Conservation (phyloP, 495 filamentous ascomycete species). For the Neurospora sp. region DNA sequence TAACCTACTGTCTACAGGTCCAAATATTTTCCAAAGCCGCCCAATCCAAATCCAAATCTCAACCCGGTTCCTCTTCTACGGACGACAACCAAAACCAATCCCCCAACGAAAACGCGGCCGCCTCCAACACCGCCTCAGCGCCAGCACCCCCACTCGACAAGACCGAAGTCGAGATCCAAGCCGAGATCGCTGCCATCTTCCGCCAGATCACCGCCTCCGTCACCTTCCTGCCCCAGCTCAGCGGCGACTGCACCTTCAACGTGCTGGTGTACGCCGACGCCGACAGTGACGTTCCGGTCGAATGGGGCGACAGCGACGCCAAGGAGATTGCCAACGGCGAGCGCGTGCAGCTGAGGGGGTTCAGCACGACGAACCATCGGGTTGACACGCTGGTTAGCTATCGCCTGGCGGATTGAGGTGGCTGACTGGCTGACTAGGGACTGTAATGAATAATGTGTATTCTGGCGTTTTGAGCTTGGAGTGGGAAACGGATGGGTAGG, state of each 20-base stretch:
- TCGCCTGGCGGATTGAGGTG: conserved; percentile 41
- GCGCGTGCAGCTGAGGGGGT: conserved; percentile 89
- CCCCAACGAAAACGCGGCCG: conserved; percentile 7
- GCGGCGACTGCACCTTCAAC: conserved; percentile 94
- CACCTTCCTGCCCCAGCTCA: conserved; percentile 88
- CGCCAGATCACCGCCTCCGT: conserved; percentile 96
- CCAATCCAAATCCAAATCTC: conserved; percentile 34
- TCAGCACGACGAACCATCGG: conserved; percentile 85
- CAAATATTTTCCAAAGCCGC: conserved; percentile 55
- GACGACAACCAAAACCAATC: background rate
- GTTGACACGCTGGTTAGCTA: conserved; percentile 96
- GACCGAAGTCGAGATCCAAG: conserved; percentile 83
- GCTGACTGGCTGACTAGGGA: background rate
- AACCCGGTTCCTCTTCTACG: conserved; percentile 25
- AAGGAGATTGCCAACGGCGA: conserved; percentile 96
- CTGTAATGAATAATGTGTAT: background rate
- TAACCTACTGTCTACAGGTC: conserved; percentile 30
- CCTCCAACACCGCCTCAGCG: conserved; percentile 33
- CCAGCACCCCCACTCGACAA: conserved; percentile 51
- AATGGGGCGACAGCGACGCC: conserved; percentile 97
- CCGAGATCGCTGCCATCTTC: conserved; percentile 91
- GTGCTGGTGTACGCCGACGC: conserved; percentile 96
- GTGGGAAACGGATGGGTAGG: background rate
- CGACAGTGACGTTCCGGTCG: conserved; percentile 90
- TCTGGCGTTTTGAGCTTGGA: background rate